Conservation (phyloP, 2,329 filamentous ascomycete species). For the Dothistroma septosporum region DNA sequence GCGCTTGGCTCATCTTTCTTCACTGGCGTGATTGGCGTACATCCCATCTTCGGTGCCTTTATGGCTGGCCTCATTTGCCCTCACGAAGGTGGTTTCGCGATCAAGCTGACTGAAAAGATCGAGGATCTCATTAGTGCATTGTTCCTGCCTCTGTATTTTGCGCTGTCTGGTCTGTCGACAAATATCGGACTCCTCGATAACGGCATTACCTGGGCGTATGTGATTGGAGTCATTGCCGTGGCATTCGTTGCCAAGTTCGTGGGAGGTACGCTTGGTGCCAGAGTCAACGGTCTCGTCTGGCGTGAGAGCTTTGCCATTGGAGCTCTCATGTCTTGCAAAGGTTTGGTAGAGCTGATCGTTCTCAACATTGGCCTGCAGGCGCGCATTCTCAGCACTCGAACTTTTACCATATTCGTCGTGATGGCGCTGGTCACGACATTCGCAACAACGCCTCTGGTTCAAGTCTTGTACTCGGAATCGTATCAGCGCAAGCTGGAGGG, state of each 20-base stretch:
- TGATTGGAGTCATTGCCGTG: conserved; percentile 73
- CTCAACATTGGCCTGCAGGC: conserved; percentile 81
- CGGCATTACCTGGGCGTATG: conserved; percentile 84
- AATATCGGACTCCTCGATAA: conserved; percentile 78
- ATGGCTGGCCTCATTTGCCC: conserved; percentile 85
- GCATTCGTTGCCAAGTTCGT: conserved; percentile 83
- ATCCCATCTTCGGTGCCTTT: conserved; percentile 92
- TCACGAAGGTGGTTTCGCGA: conserved; percentile 83
- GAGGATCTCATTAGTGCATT: conserved; percentile 83
- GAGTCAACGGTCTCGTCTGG: conserved; percentile 75
- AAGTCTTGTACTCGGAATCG: conserved; percentile 69
- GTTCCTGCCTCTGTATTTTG: conserved; percentile 89
- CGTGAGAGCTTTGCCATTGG: conserved; percentile 85
- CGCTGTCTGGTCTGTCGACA: conserved; percentile 82
- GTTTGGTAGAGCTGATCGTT: conserved; percentile 91
- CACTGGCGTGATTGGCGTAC: conserved; percentile 84
- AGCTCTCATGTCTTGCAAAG: conserved; percentile 93
- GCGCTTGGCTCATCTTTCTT: conserved; percentile 79
- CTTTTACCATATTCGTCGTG: conserved; percentile 91
- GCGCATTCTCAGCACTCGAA: conserved; percentile 71
- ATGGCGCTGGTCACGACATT: conserved; percentile 90
- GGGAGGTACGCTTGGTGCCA: conserved; percentile 75
- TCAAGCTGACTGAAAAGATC: conserved; percentile 88
- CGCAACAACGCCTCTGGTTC: conserved; percentile 71
- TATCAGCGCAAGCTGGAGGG: conserved; percentile 69